Conservation (phyloP, 129 eudicot genomes). For the Silybum marianum region DNA sequence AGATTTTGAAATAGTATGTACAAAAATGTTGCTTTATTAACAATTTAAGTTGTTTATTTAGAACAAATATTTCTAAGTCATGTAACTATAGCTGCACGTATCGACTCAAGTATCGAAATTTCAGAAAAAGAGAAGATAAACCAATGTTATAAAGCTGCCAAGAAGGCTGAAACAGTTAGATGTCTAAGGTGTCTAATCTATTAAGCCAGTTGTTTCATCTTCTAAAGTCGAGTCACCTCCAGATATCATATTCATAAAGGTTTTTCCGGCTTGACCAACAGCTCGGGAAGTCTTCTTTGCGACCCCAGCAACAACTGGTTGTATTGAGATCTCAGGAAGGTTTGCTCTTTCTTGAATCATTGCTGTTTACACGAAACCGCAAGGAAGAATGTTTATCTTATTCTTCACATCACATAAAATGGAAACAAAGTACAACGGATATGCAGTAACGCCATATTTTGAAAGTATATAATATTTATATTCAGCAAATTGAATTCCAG, state of each 20-base stretch:
- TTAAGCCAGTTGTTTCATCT: slow-evolving; percentile 22
- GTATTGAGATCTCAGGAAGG: slow-evolving; percentile 72
- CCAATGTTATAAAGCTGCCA: neutral
- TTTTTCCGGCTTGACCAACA: slow-evolving; percentile 70
- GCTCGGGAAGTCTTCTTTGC: slow-evolving; percentile 82
- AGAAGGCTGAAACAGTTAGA: neutral
- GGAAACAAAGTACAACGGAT: neutral
- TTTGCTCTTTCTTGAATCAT: slow-evolving; percentile 87
- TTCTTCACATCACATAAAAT: slow-evolving; percentile 8
- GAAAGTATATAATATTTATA: neutral
- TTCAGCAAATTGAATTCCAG: neutral
- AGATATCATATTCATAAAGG: slow-evolving; percentile 56
- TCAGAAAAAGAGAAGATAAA: neutral
- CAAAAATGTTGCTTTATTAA: neutral
- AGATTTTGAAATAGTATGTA: too few species aligned
- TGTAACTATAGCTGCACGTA: neutral
- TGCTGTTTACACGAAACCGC: slow-evolving; percentile 44
- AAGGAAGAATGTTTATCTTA: neutral
- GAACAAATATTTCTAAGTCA: neutral
- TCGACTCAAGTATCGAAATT: neutral
- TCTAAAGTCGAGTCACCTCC: slow-evolving; percentile 39
- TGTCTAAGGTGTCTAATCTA: too few species aligned
- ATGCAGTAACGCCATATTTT: neutral
- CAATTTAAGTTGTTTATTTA: neutral
- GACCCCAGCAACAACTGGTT: slow-evolving; percentile 75